Base-by-base conservation (phyloP, 768 basidiomycete species). In the Leccinum obscurum region DNA sequence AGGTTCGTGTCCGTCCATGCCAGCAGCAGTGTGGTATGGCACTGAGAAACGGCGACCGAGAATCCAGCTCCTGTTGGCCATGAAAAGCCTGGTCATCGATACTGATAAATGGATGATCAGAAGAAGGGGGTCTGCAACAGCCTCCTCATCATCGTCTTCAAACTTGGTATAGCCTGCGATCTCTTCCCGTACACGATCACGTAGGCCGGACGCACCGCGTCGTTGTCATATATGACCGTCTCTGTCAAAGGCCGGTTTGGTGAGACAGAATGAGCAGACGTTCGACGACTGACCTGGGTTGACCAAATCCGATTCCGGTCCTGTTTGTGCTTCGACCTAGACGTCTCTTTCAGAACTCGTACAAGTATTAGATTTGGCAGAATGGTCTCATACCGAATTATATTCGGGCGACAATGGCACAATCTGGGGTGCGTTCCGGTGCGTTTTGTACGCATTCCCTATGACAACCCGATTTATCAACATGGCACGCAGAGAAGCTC, bases 211-310 rank as follows among this genome's bases (percentile, higher is more conserved):
- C 62, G 63, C 54, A 59, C 62, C 17, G 56, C 62, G 46, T 64
- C 62, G 57, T 64, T 32, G 46, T 64, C 30, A 34, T 64, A 63
- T 52, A 64, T 54, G 35, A 64, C 57, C 51, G 62, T 64, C 35
- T 64, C 62, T 63, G 10, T 37, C 14, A 1, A 46, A 22, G 14
- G 4, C 15, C 2, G 10, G 26, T 28, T 22, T 61, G 28, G 26
- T 24, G 62, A 28, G 44, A 20, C 34, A 15, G 6, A 13, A n/a
- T 44, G 3, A 6, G 4, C 11, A 26, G 17, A 34, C 7, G 17
- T 17, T 35, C 34, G 34, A 35, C 6, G 7, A 46, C 53, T 26
- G 53, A 59, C 62, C 62, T 41, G 62, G 62, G n/a, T 63, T 64
- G 17, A 62, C 41, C 11, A 63, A 28, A 48, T 63, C 62, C n/a